Percentiles rank a stretch among this genome's conserved stretches.
These are phyloP conservation scores for Gastrodia elata DNA, from an alignment of 106 monocot genomes.

Conservation along the genomic window DNA sequence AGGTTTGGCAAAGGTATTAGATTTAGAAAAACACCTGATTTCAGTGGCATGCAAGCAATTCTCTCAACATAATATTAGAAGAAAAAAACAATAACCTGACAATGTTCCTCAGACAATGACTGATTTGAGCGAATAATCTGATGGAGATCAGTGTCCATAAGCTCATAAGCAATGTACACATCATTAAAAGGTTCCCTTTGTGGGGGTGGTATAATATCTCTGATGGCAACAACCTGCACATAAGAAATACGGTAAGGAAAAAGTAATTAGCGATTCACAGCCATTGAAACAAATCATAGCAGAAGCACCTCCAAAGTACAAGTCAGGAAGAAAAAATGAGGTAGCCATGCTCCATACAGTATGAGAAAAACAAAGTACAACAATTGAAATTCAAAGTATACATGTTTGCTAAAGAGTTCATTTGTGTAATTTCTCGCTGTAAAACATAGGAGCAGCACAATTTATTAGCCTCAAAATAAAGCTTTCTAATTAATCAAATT, in stretches of 20 bases:
- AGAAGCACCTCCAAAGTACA: background rate
- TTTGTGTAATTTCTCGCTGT: background rate
- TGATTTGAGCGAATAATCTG: slow-evolving; percentile 30
- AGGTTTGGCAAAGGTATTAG: too few species aligned
- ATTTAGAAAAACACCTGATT: too few species aligned
- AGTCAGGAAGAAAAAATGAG: background rate
- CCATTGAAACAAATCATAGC: background rate
- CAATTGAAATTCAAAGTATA: background rate
- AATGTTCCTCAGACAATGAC: slow-evolving; percentile 21
- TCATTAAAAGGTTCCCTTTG: slow-evolving; percentile 22
- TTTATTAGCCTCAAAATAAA: background rate
- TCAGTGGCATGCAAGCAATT: too few species aligned
- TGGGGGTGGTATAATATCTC: slow-evolving; percentile 26
- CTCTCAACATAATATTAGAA: too few species aligned
- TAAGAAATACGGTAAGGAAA: background rate
- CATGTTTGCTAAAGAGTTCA: background rate
- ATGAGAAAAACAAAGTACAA: background rate
- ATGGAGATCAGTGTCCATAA: slow-evolving; percentile 32
- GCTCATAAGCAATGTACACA: slow-evolving; percentile 24
- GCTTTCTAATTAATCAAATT: background rate
- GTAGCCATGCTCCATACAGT: background rate
- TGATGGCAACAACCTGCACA: slow-evolving; percentile 23
- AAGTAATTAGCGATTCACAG: background rate
- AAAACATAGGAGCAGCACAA: background rate
- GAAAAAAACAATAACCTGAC: slow-evolving; percentile 18